These are phyloP conservation scores for Adansonia gregorii DNA, from an alignment of 441 rosid species.

Conservation along the genomic window DNA sequence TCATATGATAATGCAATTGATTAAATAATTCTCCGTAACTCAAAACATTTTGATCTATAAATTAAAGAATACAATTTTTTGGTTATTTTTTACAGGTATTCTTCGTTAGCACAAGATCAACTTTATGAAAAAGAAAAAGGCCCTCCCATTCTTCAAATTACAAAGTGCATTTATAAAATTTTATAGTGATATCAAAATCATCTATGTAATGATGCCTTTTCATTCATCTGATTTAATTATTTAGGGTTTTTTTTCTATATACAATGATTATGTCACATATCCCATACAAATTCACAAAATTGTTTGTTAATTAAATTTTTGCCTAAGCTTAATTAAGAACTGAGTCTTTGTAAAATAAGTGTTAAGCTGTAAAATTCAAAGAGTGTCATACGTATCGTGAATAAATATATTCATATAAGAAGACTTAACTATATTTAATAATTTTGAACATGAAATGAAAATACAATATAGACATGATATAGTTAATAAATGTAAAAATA, in stretches of 20 bases:
- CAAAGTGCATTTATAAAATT: too few species aligned
- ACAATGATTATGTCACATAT: not conserved
- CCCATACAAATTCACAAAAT: not conserved
- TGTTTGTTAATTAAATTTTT: not conserved
- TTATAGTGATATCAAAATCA: too few species aligned
- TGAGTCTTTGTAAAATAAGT: not conserved
- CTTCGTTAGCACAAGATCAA: not conserved
- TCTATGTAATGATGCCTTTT: too few species aligned
- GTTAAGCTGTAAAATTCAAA: not conserved
- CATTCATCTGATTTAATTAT: not conserved
- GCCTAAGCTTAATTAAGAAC: not conserved
- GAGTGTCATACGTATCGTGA: not conserved
- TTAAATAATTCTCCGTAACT: not conserved
- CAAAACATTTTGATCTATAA: not conserved
- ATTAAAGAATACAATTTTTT: not conserved
- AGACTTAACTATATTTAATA: not conserved
- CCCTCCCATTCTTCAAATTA: too few species aligned
- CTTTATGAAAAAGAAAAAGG: not conserved
- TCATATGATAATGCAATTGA: not conserved
- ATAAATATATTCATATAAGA: not conserved
- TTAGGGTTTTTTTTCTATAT: not conserved
- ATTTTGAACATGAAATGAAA: too few species aligned
- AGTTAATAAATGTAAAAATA: too few species aligned
- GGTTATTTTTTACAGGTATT: not conserved
- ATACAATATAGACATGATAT: too few species aligned